A percentile compares a stretch with the other conserved stretches of the same genome.
Conservation (phyloP, 2,329 filamentous ascomycete species). For the Chaetomium globosum region DNA sequence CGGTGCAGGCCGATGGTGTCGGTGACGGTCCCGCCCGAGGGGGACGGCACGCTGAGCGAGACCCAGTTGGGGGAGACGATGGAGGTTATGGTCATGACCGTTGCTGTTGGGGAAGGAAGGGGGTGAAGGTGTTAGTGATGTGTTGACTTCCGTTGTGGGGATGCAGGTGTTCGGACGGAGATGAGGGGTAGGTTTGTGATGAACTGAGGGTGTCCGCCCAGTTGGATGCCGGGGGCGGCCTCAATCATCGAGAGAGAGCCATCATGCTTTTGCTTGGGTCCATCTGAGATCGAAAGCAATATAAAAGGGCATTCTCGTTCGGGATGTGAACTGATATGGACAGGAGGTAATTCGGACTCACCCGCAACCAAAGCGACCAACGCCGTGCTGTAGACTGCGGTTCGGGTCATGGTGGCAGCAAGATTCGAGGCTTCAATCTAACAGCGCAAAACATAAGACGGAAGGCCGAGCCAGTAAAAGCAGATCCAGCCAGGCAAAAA, state of each 20-base stretch:
- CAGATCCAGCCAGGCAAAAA: neutral
- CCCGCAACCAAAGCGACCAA: constrained; percentile 49
- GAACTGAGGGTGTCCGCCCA: neutral
- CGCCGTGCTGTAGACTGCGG: constrained; percentile 48
- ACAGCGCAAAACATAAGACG: neutral
- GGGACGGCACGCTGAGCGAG: constrained; percentile 59
- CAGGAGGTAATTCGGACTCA: constrained; percentile 40
- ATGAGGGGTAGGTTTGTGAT: neutral
- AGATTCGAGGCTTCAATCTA: neutral
- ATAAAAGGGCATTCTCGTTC: neutral
- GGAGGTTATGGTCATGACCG: constrained; percentile 69
- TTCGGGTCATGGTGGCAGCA: constrained; percentile 46
- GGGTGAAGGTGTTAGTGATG: neutral
- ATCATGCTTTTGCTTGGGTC: neutral
- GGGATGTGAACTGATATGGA: neutral
- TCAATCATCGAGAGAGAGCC: neutral
- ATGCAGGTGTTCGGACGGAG: neutral
- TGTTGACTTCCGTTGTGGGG: neutral
- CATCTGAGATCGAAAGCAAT: neutral
- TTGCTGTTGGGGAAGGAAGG: constrained; percentile 52
- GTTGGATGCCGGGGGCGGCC: neutral
- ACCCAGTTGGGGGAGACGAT: constrained; percentile 74
- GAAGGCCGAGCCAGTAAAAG: neutral
- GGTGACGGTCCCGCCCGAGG: constrained; percentile 51
- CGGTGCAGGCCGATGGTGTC: constrained; percentile 77